Conservation (phyloP, 2,329 filamentous ascomycete species). For the Cercospora sesami region DNA sequence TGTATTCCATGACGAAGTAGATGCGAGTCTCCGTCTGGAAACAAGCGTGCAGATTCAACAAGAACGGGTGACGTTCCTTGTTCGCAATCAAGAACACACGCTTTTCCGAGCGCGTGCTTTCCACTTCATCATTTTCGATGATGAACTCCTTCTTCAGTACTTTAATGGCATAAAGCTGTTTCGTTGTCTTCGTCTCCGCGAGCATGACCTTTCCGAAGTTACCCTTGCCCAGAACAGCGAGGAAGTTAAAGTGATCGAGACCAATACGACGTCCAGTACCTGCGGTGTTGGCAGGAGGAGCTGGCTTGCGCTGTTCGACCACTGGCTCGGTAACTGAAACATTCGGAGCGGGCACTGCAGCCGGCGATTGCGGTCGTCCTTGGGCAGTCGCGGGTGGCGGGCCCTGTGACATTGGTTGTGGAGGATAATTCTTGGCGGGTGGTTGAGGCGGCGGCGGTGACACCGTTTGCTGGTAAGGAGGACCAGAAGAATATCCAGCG, state of each 20-base stretch:
- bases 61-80: conserved; percentile 92
- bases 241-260: conserved; percentile 97
- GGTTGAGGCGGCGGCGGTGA: conserved; percentile 51
- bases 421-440: conserved; percentile 57
- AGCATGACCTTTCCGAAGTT: conserved; percentile 99
- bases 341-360: conserved; percentile 34
- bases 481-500: conserved; percentile 33
- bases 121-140: conserved; percentile 98
- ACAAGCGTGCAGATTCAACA: conserved; percentile 92
- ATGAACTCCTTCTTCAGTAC: conserved; percentile 99
- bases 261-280: conserved; percentile 84
- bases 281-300: conserved; percentile 66
- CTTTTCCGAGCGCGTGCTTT: conserved; percentile 97
- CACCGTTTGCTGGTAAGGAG: conserved; percentile 45
- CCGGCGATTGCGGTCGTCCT: conserved; percentile 41
- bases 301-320: conserved; percentile 54
- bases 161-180: conserved; percentile 96
- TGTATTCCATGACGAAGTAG: conserved; percentile 99
- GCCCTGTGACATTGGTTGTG: conserved; percentile 49
- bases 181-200: conserved; percentile 89
- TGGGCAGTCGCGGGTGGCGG: conserved; percentile 44
- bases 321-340: conserved; percentile 33
- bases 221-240: conserved; percentile 95
- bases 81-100: conserved; percentile 96
- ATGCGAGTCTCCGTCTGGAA: conserved; percentile 98